Evolutionary conservation across 371 early-diverging fungal species (phyloP).

Genomic region (Apophysomyces ossiformis): DNA sequence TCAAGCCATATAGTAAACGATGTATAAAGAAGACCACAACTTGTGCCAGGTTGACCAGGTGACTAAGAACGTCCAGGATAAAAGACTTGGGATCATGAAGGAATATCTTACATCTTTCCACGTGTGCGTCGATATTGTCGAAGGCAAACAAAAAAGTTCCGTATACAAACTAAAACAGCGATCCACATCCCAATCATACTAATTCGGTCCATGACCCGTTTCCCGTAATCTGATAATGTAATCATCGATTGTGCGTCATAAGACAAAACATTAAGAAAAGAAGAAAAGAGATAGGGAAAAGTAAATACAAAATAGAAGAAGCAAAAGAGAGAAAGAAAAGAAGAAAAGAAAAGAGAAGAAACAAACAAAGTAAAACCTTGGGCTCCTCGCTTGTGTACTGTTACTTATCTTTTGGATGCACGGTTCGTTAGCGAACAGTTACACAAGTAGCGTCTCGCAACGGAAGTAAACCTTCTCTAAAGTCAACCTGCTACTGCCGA

Average conservation of each 20-base stretch:
- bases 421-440: background rate
- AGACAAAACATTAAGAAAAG: conserved; percentile 11
- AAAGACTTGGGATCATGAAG: background rate
- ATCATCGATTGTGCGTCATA: conserved; percentile 24
- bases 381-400: too few relatives aligned
- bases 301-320: conserved; percentile 3
- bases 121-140: conserved; percentile 45
- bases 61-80: conserved; percentile 24
- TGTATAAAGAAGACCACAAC: conserved; percentile 39
- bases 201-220: conserved; percentile 45
- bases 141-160: conserved; percentile 45
- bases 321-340: background rate
- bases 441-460: background rate
- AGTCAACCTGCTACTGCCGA: background rate
- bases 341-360: conserved; percentile 13
- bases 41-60: conserved; percentile 49
- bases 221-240: conserved; percentile 38
- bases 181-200: conserved; percentile 54
- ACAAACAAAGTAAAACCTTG: conserved; percentile 2
- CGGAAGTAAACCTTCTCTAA: background rate
- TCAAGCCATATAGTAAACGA: conserved; percentile 42
- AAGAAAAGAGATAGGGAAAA: background rate
- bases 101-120: conserved; percentile 43
- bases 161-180: conserved; percentile 37
- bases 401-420: background rate